phyloP scores from a whole-genome alignment of 805 yeast species.

The Candida qinlingensis region DNA sequence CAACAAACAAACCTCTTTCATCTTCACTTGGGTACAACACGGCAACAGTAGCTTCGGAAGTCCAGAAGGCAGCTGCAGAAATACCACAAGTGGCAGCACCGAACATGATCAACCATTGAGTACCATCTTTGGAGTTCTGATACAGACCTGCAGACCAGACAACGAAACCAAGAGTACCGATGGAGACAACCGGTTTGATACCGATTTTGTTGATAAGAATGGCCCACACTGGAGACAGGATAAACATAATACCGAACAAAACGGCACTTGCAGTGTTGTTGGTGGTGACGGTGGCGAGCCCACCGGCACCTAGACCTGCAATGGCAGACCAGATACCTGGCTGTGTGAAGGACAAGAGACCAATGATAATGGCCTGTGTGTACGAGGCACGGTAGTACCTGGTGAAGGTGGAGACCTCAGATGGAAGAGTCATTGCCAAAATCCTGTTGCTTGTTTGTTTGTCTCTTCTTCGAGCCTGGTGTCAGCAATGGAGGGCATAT shows the following conservation, averaged over 20 bases:
- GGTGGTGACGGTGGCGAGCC: slow-evolving; percentile 15
- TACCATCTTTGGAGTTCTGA: slow-evolving; percentile 23
- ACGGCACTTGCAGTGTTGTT: slow-evolving; percentile 17
- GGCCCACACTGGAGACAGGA: slow-evolving; percentile 19
- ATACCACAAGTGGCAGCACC: slow-evolving; percentile 25
- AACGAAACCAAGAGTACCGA: slow-evolving; percentile 24
- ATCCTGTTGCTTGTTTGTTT: too few relatives aligned
- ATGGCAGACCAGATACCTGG: slow-evolving; percentile 23
- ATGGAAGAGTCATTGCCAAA: too few relatives aligned
- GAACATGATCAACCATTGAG: slow-evolving; percentile 21
- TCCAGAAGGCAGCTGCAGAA: slow-evolving; percentile 25
- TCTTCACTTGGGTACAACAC: slow-evolving; percentile 21
- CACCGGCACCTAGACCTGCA: slow-evolving; percentile 24
- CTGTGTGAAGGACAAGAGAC: slow-evolving; percentile 22
- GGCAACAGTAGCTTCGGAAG: slow-evolving; percentile 25
- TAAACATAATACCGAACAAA: slow-evolving; percentile 21
- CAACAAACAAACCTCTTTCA: slow-evolving; percentile 24
- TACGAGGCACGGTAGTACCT: not conserved
- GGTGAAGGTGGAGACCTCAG: not conserved
- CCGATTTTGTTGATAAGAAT: slow-evolving; percentile 22
- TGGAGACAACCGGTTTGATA: slow-evolving; percentile 12
- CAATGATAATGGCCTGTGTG: slow-evolving; percentile 18
- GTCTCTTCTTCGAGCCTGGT: too few relatives aligned
- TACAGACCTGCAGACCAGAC: slow-evolving; percentile 26
- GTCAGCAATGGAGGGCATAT: too few relatives aligned